Conservation (phyloP, 345 rosid species). For the Eucalyptus curtisii region DNA sequence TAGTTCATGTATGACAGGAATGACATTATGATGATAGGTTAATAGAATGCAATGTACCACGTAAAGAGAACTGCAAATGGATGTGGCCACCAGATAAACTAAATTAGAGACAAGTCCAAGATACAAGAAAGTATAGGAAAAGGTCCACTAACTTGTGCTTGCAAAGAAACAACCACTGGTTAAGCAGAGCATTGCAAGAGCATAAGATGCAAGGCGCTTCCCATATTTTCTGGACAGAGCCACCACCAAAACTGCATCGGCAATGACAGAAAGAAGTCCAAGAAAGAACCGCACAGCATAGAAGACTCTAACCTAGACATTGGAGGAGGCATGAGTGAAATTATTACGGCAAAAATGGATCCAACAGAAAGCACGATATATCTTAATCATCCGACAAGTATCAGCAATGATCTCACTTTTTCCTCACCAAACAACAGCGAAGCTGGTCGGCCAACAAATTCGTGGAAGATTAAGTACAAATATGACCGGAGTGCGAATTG, state of each 20-base stretch:
- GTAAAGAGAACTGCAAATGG: not conserved
- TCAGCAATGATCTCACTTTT: conserved; percentile 31
- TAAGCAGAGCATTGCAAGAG: conserved; percentile 92
- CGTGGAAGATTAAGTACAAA: conserved; percentile 70
- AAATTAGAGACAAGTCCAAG: not conserved
- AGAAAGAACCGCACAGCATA: conserved; percentile 93
- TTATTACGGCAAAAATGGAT: not conserved
- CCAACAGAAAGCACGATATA: not conserved
- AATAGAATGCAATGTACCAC: not conserved
- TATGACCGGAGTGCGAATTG: conserved; percentile 90
- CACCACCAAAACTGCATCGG: conserved; percentile 77
- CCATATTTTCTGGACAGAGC: conserved; percentile 92
- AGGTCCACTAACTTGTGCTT: conserved; percentile 74
- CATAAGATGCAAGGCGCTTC: conserved; percentile 80
- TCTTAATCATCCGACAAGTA: not conserved
- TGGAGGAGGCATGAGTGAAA: not conserved
- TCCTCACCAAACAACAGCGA: conserved; percentile 71
- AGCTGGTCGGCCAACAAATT: conserved; percentile 78
- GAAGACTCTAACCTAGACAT: conserved; percentile 68
- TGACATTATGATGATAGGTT: not conserved
- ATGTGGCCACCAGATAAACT: not conserved
- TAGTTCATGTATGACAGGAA: not conserved
- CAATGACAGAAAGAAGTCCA: conserved; percentile 64
- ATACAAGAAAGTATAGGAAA: not conserved
- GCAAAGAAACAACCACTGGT: conserved; percentile 99